Percentiles rank a stretch among this genome's conserved stretches.
Conservation (phyloP, 768 basidiomycete genomes). For the Lactarius trivialis region DNA sequence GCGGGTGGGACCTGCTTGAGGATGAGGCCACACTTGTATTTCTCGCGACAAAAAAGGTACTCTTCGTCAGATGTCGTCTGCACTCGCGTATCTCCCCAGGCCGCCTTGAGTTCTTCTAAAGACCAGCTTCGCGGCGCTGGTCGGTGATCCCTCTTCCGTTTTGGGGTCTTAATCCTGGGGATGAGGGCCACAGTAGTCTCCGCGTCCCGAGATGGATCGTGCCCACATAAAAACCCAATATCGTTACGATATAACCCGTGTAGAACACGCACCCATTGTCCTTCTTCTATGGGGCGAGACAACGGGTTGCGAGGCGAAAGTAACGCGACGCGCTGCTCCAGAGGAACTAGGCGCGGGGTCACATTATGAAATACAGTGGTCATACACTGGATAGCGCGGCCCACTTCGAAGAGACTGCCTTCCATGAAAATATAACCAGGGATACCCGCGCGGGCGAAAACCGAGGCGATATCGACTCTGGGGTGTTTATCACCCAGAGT, state of each 20-base stretch:
- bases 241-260: neutral
- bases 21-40: neutral
- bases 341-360: neutral
- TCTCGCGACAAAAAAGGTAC: neutral
- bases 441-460: neutral
- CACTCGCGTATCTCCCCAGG: too few species aligned
- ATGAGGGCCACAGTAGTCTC: neutral
- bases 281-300: neutral
- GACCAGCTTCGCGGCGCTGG: neutral
- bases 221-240: neutral
- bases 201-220: neutral
- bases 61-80: fast-evolving
- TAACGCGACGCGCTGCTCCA: neutral
- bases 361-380: neutral
- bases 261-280: neutral
- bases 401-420: neutral
- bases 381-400: neutral
- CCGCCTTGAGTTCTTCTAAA: neutral
- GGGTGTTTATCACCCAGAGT: too few species aligned
- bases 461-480: neutral
- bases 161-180: neutral
- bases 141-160: neutral
- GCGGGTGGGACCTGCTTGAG: neutral
- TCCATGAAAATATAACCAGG: neutral
- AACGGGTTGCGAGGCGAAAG: neutral